Evolutionary conservation across 2,329 filamentous ascomycete genomes (phyloP), one percentile per base, ranked within the genome.

Genomic region (Grosmannia serpens): DNA sequence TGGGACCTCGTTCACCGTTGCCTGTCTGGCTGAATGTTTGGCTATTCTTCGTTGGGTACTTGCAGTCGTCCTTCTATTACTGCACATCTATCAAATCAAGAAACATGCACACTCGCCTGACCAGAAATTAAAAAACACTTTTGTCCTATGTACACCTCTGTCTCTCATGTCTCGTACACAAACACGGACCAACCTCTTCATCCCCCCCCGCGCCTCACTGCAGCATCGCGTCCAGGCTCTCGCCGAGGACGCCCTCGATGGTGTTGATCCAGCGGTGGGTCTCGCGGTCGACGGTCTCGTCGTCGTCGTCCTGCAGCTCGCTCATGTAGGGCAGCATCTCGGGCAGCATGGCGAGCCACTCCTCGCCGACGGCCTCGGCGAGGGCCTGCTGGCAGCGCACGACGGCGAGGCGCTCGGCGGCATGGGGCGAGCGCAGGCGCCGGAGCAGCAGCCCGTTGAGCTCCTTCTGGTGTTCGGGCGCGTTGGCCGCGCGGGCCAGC

Each of bases 271-370:
- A 96, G 67, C 84, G 79, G 69, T 91, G 82, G 44, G 91, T 92
- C 76, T 96, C 91, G 68, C 84, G 78, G 75, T 99, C 94, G 27
- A 99, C 92, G 31, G 81, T 79, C 74, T 97, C 94, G 68, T 97
- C 91, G 65, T 97, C 94, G 70, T 99, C 94, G 69, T 99, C 94
- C 74, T 96, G 87, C 67, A 96, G 72, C 75, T 99, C 94, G 67
- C 89, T 95, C 66, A 99, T 96, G 63, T 92, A 89, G 24, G 95
- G 92, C 70, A 99, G 74, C 87, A 96, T 97, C 79, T 99, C 94
- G 0, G 92, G 90, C 68, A 97, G 71, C 75, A 95, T 81, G 1
- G 85, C 82, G 60, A 99, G 74, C 94, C 94, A 99, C 69, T 99
- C 94, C 70, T 97, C 91, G 60, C 91, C 91, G 29, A 97, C 74